phyloP scores from a whole-genome alignment of 2,329 filamentous ascomycete species.

The Pseudogymnoascus sp. region DNA sequence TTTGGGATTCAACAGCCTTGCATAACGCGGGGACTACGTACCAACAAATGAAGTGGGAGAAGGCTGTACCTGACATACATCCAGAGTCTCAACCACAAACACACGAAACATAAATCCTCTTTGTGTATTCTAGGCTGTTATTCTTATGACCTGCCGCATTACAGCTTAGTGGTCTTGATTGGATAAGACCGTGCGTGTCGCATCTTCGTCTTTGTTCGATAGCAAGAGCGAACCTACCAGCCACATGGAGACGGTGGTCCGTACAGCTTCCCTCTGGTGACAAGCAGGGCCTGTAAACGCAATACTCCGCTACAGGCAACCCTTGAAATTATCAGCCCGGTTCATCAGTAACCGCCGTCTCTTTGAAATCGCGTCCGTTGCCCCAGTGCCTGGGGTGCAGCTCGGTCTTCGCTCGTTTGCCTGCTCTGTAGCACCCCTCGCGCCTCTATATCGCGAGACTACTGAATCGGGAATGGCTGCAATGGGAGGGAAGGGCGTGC shows the following conservation, averaged over 20 bases:
- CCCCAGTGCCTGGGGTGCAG: not conserved
- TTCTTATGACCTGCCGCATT: not conserved
- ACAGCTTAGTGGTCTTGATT: not conserved
- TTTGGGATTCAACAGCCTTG: conserved; percentile 1
- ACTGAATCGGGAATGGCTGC: not conserved
- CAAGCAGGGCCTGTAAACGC: conserved; percentile 1
- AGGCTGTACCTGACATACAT: not conserved
- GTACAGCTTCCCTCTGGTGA: conserved; percentile 2
- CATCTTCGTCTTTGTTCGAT: not conserved
- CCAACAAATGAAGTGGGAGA: conserved; percentile 6
- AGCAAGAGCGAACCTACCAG: not conserved
- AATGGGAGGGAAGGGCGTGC: not conserved
- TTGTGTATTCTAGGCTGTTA: not conserved
- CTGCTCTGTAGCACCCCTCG: not conserved
- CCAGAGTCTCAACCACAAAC: not conserved
- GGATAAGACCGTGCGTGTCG: not conserved
- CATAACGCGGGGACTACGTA: conserved; percentile 6
- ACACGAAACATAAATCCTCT: not conserved
- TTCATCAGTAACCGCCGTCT: not conserved
- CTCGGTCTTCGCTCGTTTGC: not conserved
- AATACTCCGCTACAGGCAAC: not conserved
- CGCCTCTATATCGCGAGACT: not conserved
- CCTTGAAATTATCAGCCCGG: not conserved
- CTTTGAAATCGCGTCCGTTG: not conserved
- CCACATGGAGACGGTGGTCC: not conserved